phyloP scores from a whole-genome alignment of 805 yeast genomes.

The Debaryomyces maramus region DNA sequence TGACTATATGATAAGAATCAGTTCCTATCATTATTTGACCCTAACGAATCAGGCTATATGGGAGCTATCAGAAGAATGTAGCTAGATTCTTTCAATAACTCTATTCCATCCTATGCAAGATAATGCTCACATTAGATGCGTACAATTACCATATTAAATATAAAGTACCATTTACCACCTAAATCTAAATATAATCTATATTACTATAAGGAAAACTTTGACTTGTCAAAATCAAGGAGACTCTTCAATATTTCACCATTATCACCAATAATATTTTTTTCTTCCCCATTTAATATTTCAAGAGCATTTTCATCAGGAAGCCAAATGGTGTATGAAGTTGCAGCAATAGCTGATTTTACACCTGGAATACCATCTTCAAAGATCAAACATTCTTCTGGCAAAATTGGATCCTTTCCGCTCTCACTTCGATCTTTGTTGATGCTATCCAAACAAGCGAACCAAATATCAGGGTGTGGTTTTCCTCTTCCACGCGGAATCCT shows the following conservation, averaged over 20 bases:
- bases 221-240: slow-evolving; percentile 51
- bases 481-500: slow-evolving; percentile 84
- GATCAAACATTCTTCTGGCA: slow-evolving; percentile 77
- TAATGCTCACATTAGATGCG: slow-evolving; percentile 1
- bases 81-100: too few species aligned
- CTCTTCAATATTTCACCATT: slow-evolving; percentile 57
- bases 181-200: not conserved
- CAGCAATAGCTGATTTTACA: slow-evolving; percentile 75
- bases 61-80: too few species aligned
- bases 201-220: slow-evolving; percentile 17
- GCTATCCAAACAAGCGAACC: slow-evolving; percentile 75
- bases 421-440: slow-evolving; percentile 56
- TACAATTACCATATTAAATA: not conserved
- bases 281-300: slow-evolving; percentile 50
- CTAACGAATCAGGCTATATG: not conserved
- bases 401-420: slow-evolving; percentile 46
- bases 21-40: slow-evolving; percentile 38
- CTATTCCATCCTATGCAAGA: too few species aligned
- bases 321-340: slow-evolving; percentile 90
- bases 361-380: slow-evolving; percentile 98
- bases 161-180: not conserved
- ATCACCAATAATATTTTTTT: slow-evolving; percentile 50
- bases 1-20: slow-evolving; percentile 38
- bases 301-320: slow-evolving; percentile 82
- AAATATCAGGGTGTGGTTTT: slow-evolving; percentile 92